Conservation (phyloP, 1,139 yeast genomes). For the Scheffersomyces lignicola region DNA sequence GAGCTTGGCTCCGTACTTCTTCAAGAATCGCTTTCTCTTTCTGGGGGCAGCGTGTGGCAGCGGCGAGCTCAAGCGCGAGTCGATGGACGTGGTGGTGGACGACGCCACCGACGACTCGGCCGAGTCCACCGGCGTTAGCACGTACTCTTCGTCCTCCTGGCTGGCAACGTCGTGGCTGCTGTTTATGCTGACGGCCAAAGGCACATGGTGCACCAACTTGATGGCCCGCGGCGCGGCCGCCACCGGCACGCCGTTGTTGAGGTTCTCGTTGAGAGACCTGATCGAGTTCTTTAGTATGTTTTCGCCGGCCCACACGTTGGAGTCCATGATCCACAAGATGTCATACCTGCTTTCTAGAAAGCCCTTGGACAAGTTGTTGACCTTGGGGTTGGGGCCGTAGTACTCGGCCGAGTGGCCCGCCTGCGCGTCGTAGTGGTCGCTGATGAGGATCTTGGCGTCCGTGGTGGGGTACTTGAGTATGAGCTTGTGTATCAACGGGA, state of each 20-base stretch:
- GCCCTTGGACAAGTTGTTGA: constrained; percentile 81
- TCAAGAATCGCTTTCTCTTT: constrained; percentile 16
- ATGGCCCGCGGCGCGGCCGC: constrained; percentile 38
- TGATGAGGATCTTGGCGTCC: constrained; percentile 60
- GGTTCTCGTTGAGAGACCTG: constrained; percentile 44
- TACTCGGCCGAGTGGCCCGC: constrained; percentile 34
- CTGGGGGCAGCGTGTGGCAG: constrained; percentile 7
- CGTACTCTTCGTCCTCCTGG: constrained; percentile 21
- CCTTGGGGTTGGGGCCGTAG: constrained; percentile 88
- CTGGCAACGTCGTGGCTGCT: constrained; percentile 5
- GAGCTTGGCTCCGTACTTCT: constrained; percentile 61
- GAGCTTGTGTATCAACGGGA: constrained; percentile 54
- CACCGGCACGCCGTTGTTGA: constrained; percentile 46
- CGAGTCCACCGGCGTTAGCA: constrained; percentile 19
- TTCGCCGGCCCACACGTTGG: constrained; percentile 79
- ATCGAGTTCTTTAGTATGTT: constrained; percentile 70
- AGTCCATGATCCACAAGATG: constrained; percentile 84
- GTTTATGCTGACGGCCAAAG: constrained; percentile 54
- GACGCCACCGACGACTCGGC: constrained; percentile 8
- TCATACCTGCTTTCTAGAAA: constrained; percentile 67
- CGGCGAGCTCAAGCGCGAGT: constrained; percentile 8
- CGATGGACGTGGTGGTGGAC: constrained; percentile 1
- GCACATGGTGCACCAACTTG: constrained; percentile 78
- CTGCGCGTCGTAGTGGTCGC: constrained; percentile 31
- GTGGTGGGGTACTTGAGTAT: constrained; percentile 55